Evolutionary conservation across 1,284 basidiomycete genomes (phyloP), one percentile per base, ranked within the genome.

Genomic region (Sutorius eximius): DNA sequence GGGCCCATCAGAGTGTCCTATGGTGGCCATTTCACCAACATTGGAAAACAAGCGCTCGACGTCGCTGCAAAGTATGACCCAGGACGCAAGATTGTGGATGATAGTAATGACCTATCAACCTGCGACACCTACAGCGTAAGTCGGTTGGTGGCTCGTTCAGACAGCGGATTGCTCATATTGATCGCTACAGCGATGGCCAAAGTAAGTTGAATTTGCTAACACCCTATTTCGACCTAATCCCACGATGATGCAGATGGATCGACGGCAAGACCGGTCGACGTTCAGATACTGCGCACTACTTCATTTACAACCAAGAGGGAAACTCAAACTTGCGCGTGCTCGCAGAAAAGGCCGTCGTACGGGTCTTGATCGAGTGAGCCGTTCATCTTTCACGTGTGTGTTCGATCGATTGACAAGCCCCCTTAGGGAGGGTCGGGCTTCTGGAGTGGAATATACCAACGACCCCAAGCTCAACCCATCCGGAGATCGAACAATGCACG

Each of bases 1-100:
- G 72, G 71, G 0, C 70, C 71, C 3, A 53, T 73, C 34, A 69
- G 68, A 24, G 68, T 73, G 9, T 72, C 71, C 9, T 61, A 62
- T 37, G 67, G 71, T 18, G 65, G 67, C n/a, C 27, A 33, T 3
- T 61, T 57, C 24, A 59, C 60, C 22, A 55, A 70, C 49, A 29
- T 70, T 20, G 70, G 62, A 9, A 45, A 59, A 15, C 59, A 73
- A 37, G 70, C 68, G 30, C 61, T 73, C 32, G 61, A 69, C 2
- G 59, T 67, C 2, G 72, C 63, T 11, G 49, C 52, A 3, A 63
- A 60, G 18, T 67, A 67, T 34, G 71, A 72, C 48, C 63, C 59
- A 32, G 58, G 58, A 43, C 67, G 71, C 30, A 53, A 48, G 29
- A 34, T 55, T 15, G 62, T 53, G 10, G 59, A 66, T 8, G 71